These are phyloP conservation scores for Acmispon strigosus DNA, from an alignment of 306 rosid genomes.

Conservation along the genomic window DNA sequence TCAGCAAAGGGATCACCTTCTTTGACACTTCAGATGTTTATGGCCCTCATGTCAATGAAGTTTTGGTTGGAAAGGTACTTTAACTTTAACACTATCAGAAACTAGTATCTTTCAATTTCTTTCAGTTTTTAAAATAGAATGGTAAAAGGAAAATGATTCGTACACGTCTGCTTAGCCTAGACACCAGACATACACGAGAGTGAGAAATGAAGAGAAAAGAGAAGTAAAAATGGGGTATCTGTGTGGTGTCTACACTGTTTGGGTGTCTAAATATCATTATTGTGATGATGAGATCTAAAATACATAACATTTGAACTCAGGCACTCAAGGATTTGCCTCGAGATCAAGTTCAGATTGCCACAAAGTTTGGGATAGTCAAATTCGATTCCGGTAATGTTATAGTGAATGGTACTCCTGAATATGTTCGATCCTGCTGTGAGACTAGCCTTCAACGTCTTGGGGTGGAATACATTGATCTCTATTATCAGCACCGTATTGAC, in stretches of 20 bases:
- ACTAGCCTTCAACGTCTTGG: slow-evolving; percentile 72
- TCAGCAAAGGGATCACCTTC: slow-evolving; percentile 67
- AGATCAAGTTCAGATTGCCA: slow-evolving; percentile 67
- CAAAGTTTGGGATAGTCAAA: slow-evolving; percentile 66
- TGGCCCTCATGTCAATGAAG: slow-evolving; percentile 53
- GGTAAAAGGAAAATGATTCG: too few species aligned
- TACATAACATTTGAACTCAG: slow-evolving; percentile 19
- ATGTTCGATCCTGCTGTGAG: slow-evolving; percentile 73
- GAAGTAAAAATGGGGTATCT: too few species aligned
- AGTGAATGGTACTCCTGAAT: slow-evolving; percentile 75
- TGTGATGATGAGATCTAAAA: too few species aligned
- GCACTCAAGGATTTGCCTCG: slow-evolving; percentile 66
- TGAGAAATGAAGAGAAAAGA: too few species aligned
- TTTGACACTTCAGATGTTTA: slow-evolving; percentile 67
- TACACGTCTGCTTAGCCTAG: too few species aligned
- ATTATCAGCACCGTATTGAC: slow-evolving; percentile 76
- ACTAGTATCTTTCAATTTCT: too few species aligned
- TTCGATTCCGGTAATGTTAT: slow-evolving; percentile 4
- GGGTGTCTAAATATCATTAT: too few species aligned
- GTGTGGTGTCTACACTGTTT: too few species aligned
- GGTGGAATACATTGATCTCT: slow-evolving; percentile 72
- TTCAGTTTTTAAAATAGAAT: too few species aligned
- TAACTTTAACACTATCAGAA: too few species aligned
- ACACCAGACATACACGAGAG: too few species aligned
- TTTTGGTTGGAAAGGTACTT: slow-evolving; percentile 65